Evolutionary conservation across 768 basidiomycete genomes (phyloP), one percentile per base, ranked within the genome.

Genomic region (Psilocybe azurescens): DNA sequence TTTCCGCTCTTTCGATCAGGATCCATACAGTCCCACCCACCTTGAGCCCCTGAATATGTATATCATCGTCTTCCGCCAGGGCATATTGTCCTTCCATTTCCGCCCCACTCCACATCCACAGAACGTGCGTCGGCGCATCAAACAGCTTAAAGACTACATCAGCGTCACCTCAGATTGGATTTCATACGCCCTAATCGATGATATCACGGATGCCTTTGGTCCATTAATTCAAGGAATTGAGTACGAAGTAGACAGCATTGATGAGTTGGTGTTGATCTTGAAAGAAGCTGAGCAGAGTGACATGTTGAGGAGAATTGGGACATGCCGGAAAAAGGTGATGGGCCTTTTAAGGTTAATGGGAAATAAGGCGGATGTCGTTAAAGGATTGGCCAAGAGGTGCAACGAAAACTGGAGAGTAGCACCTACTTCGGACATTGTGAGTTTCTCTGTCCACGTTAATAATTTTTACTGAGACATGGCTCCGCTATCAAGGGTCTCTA

Each of bases 41-140:
- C 88, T 99, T 50, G 97, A 99, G 74, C 97, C 97, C 14, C 82
- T 99, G 65, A 99, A 99, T 78, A 99, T 98, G 97, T 99, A 99
- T 77, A 97, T 99, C 68, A 93, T 99, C 68, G 97, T 99, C 53
- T 98, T 99, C 79, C 86, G 97, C 24, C 97, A 99, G 74, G 97
- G 97, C 16, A 98, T 89, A 1, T 80, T 99, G 53, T 97, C 95
- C 8, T 96, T 97, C 69, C 97, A 99, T 75, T 99, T 98, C 84
- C 86, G 94, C 28, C 93, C 95, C 4, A 98, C 97, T 0, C 94
- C 97, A 0, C 97, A 99, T 69, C 96, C 97, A 0, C 95, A 97
- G 74, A 99, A 97, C 73, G 97, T 99, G 46, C 93, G 97, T 14
- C 86, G 97, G 47, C 92, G 97, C 46, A 99, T 99, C 71, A 99